Conservation (phyloP, 2,329 filamentous ascomycete genomes). For the Lachnellula subtilissima region DNA sequence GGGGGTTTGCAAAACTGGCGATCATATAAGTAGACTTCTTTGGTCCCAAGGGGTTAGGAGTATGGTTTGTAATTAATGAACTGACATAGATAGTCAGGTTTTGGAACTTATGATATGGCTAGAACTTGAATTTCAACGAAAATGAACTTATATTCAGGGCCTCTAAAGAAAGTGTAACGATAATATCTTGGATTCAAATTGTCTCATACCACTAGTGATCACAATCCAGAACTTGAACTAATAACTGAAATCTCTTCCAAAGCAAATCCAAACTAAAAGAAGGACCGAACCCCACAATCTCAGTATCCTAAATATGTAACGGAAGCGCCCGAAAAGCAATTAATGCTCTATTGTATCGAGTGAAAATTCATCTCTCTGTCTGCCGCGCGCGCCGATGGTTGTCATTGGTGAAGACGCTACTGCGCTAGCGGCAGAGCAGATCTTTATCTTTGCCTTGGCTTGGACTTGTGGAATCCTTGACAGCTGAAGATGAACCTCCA, state of each 20-base stretch:
- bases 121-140: too few species aligned
- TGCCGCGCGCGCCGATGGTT: not conserved
- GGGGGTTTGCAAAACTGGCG: too few species aligned
- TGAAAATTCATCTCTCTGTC: not conserved
- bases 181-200: too few species aligned
- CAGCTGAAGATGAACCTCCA: not conserved
- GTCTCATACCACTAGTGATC: too few species aligned
- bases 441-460: not conserved
- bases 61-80: too few species aligned
- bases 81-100: too few species aligned
- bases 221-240: too few species aligned
- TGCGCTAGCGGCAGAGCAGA: not conserved
- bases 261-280: not conserved
- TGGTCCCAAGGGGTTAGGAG: too few species aligned
- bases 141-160: too few species aligned
- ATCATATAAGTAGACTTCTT: too few species aligned
- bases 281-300: not conserved
- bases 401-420: not conserved
- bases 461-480: not conserved
- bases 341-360: not conserved
- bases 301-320: not conserved
- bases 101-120: too few species aligned
- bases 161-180: too few species aligned
- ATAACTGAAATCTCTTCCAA: not conserved
- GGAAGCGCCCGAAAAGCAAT: conserved; percentile 7